Evolutionary conservation across 148 eudicot genomes (phyloP).

Genomic region (Rhododendron henanense): DNA sequence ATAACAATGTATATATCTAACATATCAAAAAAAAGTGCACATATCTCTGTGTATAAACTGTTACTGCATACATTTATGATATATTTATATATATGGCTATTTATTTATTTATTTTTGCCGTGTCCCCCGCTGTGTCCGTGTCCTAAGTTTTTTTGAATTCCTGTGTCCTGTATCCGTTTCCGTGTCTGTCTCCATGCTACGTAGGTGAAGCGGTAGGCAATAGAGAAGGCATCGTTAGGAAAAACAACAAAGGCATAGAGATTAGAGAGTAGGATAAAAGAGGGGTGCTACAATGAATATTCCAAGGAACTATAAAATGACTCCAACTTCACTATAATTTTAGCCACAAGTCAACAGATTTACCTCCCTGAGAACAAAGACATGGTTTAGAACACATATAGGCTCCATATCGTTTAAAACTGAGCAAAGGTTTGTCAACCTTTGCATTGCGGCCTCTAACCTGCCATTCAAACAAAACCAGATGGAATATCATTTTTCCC

Average conservation of each 20-base stretch:
- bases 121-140: too few relatives aligned
- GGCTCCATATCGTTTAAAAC: slow-evolving; percentile 99
- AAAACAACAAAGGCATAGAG: background rate
- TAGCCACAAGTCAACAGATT: background rate
- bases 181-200: too few relatives aligned
- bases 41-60: too few relatives aligned
- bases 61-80: too few relatives aligned
- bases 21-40: too few relatives aligned
- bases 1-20: too few relatives aligned
- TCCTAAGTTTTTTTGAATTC: too few relatives aligned
- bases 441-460: slow-evolving; percentile 99
- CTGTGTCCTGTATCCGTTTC: too few relatives aligned
- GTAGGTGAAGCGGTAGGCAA: too few relatives aligned
- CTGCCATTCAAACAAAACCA: slow-evolving; percentile 38
- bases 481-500: slow-evolving; percentile 11
- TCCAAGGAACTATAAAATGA: background rate
- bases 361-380: slow-evolving; percentile 98
- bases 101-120: too few relatives aligned
- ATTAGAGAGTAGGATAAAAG: background rate
- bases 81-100: too few relatives aligned
- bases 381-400: slow-evolving; percentile 95
- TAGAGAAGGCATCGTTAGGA: background rate
- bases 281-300: background rate
- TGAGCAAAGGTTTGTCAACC: slow-evolving; percentile 97
- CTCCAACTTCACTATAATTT: background rate